These are phyloP conservation scores for Monosporascus ibericus DNA, from an alignment of 2,329 filamentous ascomycete genomes.

Conservation along the genomic window DNA sequence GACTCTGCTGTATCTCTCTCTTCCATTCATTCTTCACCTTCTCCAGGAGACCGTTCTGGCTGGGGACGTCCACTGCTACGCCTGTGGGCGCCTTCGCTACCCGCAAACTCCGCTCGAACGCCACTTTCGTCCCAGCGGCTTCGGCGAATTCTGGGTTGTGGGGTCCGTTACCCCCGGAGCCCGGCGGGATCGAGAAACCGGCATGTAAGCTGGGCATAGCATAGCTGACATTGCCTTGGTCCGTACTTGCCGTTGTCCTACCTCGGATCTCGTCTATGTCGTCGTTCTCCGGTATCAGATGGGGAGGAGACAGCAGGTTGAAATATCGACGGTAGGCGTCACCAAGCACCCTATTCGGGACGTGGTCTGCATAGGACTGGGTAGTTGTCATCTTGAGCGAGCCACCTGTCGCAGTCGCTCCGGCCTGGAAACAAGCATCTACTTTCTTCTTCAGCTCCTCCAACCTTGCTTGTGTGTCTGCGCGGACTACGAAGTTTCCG, in stretches of 20 bases:
- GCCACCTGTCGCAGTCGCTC: constrained; percentile 44
- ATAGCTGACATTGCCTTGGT: constrained; percentile 55
- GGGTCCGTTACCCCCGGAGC: constrained; percentile 37
- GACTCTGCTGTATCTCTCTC: constrained; percentile 15
- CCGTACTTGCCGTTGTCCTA: constrained; percentile 47
- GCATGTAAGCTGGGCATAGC: constrained; percentile 49
- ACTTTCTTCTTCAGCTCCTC: constrained; percentile 34
- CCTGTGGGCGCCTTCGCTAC: constrained; percentile 43
- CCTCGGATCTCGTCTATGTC: constrained; percentile 36
- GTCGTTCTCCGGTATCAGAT: constrained; percentile 27
- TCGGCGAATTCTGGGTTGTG: constrained; percentile 48
- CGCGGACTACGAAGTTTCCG: constrained; percentile 25
- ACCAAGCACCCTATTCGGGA: constrained; percentile 46
- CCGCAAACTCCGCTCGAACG: constrained; percentile 39
- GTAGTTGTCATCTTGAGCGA: constrained; percentile 35
- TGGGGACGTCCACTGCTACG: constrained; percentile 41
- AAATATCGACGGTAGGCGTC: constrained; percentile 37
- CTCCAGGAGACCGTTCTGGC: constrained; percentile 33
- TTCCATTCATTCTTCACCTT: constrained; percentile 35
- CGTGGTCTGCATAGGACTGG: constrained; percentile 46
- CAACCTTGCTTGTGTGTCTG: constrained; percentile 31
- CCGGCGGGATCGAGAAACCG: constrained; percentile 45
- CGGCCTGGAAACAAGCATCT: constrained; percentile 40
- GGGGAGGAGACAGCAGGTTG: constrained; percentile 32
- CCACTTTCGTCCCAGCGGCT: constrained; percentile 41